Conservation (phyloP, 139 green algal genomes). For the Pycnococcus provasolii region DNA sequence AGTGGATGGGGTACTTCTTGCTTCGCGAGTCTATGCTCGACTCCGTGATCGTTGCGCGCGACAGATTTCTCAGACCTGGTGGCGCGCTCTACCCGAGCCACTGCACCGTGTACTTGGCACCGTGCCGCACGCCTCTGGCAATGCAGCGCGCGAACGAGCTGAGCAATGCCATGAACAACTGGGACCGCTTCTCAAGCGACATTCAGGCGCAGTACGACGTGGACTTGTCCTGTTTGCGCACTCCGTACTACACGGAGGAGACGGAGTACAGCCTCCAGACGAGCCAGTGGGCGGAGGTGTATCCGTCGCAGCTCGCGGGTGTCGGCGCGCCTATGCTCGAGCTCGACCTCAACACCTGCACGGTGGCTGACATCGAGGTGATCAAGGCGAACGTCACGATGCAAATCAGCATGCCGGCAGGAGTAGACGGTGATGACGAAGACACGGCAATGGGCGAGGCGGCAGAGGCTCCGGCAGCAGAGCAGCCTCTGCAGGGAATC, state of each 20-base stretch:
- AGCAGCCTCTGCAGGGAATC: slow-evolving; percentile 52
- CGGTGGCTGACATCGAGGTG: slow-evolving; percentile 13
- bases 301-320: slow-evolving; percentile 9
- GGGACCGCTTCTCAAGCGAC: slow-evolving; percentile 13
- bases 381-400: slow-evolving; percentile 4
- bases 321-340: slow-evolving; percentile 38
- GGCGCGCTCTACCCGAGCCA: slow-evolving; percentile 85
- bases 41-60: slow-evolving; percentile 73
- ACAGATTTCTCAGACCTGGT: slow-evolving; percentile 81
- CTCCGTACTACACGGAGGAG: slow-evolving; percentile 7
- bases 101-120: slow-evolving; percentile 64
- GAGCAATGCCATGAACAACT: neutral
- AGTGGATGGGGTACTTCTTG: slow-evolving; percentile 94
- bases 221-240: slow-evolving; percentile 9
- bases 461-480: neutral
- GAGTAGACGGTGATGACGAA: neutral
- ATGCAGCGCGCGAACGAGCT: neutral
- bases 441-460: neutral
- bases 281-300: slow-evolving; percentile 52
- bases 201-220: slow-evolving; percentile 18
- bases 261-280: slow-evolving; percentile 71
- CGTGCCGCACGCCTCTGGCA: slow-evolving; percentile 44
- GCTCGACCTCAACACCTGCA: slow-evolving; percentile 70
- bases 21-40: slow-evolving; percentile 93
- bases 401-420: neutral